phyloP scores from a whole-genome alignment of 1,284 basidiomycete genomes.

The Microbotryomycetes sp. region DNA sequence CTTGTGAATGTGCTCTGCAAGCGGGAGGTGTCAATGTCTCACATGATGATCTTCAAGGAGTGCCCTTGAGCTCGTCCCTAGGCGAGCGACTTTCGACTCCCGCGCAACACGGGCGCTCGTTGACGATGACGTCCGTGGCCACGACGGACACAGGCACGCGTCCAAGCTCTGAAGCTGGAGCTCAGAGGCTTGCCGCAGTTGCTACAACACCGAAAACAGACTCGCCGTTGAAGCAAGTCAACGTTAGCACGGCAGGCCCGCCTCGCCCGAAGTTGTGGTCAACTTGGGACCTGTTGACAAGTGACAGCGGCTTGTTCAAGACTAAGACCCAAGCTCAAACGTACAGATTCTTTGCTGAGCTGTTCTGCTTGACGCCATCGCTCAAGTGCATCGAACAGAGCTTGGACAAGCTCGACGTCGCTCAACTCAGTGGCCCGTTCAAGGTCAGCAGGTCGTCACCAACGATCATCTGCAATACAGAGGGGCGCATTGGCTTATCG shows the following conservation, averaged over 20 bases:
- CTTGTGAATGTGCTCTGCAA: too few species aligned
- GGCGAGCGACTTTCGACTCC: too few species aligned
- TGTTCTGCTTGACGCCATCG: conserved; percentile 32
- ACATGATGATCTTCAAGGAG: too few species aligned
- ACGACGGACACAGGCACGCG: too few species aligned
- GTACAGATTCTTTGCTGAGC: conserved; percentile 26
- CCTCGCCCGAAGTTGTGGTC: conserved; percentile 7
- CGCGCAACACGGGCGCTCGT: too few species aligned
- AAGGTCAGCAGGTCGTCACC: conserved; percentile 2
- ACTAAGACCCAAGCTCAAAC: neutral
- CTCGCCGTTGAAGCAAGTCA: conserved; percentile 30
- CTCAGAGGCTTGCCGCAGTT: too few species aligned
- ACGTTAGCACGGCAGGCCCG: conserved; percentile 4
- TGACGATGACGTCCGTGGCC: too few species aligned
- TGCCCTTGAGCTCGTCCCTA: too few species aligned
- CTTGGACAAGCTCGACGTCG: conserved; percentile 6
- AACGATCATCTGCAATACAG: neutral
- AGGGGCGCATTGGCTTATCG: neutral
- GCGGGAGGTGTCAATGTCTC: too few species aligned
- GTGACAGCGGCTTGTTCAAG: conserved; percentile 12
- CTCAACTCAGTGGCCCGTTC: conserved; percentile 16
- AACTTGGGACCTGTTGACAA: conserved; percentile 14
- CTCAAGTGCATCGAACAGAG: neutral
- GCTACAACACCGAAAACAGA: too few species aligned
- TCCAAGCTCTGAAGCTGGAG: too few species aligned